Conservation (phyloP, 306 rosid genomes). For the Cucurbita maxima region DNA sequence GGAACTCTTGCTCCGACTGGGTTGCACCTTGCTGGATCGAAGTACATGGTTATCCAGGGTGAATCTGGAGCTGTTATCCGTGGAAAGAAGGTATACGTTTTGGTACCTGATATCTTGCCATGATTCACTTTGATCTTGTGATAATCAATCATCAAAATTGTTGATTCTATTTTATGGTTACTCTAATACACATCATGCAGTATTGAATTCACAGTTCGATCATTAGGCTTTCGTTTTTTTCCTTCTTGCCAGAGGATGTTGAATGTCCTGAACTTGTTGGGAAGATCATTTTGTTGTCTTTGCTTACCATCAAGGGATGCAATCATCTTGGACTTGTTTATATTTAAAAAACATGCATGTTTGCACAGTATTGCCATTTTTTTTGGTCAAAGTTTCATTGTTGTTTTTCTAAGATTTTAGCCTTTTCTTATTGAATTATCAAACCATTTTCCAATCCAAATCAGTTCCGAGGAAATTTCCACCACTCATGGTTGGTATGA, state of each 20-base stretch:
- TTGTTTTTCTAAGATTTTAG: neutral
- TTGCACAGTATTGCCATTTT: neutral
- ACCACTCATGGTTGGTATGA: neutral
- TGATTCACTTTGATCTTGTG: neutral
- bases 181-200: neutral
- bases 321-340: neutral
- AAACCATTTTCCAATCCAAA: neutral
- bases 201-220: neutral
- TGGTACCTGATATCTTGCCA: neutral
- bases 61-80: conserved; percentile 41
- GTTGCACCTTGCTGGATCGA: conserved; percentile 32
- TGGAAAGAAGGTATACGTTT: conserved; percentile 36
- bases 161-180: neutral
- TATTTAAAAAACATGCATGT: neutral
- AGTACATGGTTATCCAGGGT: conserved; percentile 58
- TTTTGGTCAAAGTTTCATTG: neutral
- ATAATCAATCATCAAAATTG: neutral
- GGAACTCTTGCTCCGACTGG: conserved; percentile 48
- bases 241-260: neutral
- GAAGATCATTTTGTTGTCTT: neutral
- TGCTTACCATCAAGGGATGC: too few relatives aligned
- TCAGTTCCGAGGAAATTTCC: neutral
- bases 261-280: neutral
- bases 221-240: too few relatives aligned
- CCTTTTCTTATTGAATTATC: neutral